Evolutionary conservation across 495 filamentous ascomycete species (phyloP), one percentile per base, ranked within the genome.

Genomic region (Aspergillus haitiensis): DNA sequence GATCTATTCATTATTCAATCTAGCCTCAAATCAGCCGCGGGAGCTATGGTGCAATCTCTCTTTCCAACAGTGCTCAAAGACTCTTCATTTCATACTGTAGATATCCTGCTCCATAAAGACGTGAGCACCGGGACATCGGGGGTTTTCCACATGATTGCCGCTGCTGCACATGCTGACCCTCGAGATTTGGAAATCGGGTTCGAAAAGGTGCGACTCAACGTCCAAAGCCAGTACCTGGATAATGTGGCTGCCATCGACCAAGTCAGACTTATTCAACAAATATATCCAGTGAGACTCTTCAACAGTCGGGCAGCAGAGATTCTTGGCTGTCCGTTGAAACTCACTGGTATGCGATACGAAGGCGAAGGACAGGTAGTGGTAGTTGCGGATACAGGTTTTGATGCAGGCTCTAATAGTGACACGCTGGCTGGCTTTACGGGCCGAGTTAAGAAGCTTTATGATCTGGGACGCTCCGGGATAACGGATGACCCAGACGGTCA

Each of bases 341-440:
- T 55, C 34, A 55, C 42, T 21, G 52, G 16, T 8, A 40, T 15
- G 4, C 10, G 27, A 2, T 56, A 34, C 21, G 27, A 32, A 35
- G 54, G 54, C 7, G 21, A 56, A 34, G 54, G 54, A n/a, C 40
- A 56, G 27, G 27, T 48, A 5, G 44, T 56, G n/a, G 44, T 42
- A 6, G 54, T 56, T n/a, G 34, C 54, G 13, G 54, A 56, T 21
- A 46, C 54, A 34, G 54, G 54, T 2, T 56, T 56, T n/a, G 54
- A 56, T 47, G 47, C 1, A 7, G 54, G 54, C 27, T 15, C 12
- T n/a, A 46, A 12, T 7, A 12, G 9, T 1, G 54, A 56, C 31
- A 42, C 42, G 5, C 54, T 47, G 10, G 37, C 13, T 16, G 54
- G 40, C 0, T 56, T 56, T 21, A 37, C 13, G 7, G 54, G 40